Evolutionary conservation across 2,329 filamentous ascomycete species (phyloP).

Genomic region (Exophiala lecanii-corni): DNA sequence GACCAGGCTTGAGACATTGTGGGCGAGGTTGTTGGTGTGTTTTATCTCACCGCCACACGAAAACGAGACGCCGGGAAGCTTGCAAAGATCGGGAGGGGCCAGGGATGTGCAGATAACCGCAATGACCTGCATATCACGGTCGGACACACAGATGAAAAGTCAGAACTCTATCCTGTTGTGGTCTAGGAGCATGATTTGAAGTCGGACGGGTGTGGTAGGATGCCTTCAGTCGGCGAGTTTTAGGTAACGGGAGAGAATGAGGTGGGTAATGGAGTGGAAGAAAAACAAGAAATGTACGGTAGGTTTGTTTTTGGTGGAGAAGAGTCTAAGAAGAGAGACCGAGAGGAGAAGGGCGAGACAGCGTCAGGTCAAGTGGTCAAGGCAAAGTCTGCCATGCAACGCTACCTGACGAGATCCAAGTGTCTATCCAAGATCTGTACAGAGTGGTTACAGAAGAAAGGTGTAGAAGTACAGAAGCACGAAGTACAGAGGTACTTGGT

Average conservation of each 20-base stretch:
- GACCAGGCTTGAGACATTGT: constrained; percentile 11
- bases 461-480: too few species aligned
- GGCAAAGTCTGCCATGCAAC: too few species aligned
- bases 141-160: constrained; percentile 3
- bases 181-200: constrained; percentile 1
- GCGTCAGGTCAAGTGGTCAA: too few species aligned
- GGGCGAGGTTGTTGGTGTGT: constrained; percentile 1
- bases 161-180: constrained; percentile 12
- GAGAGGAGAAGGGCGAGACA: too few species aligned
- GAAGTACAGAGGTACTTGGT: too few species aligned
- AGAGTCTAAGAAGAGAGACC: too few species aligned
- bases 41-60: constrained; percentile 12
- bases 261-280: constrained; percentile 3
- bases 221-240: too few species aligned
- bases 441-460: too few species aligned
- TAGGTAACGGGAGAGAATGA: constrained; percentile 5
- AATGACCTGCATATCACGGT: constrained; percentile 20
- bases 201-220: background rate
- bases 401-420: too few species aligned
- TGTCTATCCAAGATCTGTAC: too few species aligned
- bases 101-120: constrained; percentile 20
- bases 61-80: constrained; percentile 13
- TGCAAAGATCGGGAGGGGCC: constrained; percentile 15
- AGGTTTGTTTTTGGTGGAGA: too few species aligned
- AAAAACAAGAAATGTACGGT: constrained; percentile 1